Evolutionary conservation across 306 rosid genomes (phyloP).

Genomic region (Trifolium fragiferum): DNA sequence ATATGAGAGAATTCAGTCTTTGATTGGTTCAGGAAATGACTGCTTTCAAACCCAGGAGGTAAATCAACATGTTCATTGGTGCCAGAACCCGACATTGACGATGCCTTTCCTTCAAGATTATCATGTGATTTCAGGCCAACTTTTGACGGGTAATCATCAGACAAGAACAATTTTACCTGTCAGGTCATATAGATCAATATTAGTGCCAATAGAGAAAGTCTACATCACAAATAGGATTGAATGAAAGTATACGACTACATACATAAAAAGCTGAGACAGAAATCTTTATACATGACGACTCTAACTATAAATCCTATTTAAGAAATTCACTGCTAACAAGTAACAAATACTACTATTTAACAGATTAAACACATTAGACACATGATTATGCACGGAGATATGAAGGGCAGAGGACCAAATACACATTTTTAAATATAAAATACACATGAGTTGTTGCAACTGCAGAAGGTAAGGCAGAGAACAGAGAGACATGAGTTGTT

Average conservation of each 20-base stretch:
- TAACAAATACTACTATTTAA: background rate
- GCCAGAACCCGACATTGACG: constrained; percentile 48
- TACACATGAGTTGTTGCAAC: no score
- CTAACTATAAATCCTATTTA: constrained; percentile 11
- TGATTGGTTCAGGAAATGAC: constrained; percentile 37
- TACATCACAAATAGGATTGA: constrained; percentile 16
- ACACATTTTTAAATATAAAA: background rate
- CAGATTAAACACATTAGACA: background rate
- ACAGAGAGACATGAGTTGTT: background rate
- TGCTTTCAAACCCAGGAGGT: constrained; percentile 78
- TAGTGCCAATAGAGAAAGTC: constrained; percentile 23
- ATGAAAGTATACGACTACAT: background rate
- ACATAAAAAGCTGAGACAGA: background rate
- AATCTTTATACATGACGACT: constrained; percentile 1
- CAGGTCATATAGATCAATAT: background rate
- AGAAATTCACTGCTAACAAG: background rate
- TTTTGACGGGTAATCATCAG: constrained; percentile 67
- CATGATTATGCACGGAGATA: background rate
- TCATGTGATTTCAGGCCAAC: constrained; percentile 53
- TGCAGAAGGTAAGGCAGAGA: constrained; percentile 7
- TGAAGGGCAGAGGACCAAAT: background rate
- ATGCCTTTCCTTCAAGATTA: constrained; percentile 54
- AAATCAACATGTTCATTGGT: constrained; percentile 42
- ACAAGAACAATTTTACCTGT: constrained; percentile 65
- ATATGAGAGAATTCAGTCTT: constrained; percentile 37